These are phyloP conservation scores for Backusella circina DNA, from an alignment of 192 early-diverging fungal genomes.

Conservation along the genomic window DNA sequence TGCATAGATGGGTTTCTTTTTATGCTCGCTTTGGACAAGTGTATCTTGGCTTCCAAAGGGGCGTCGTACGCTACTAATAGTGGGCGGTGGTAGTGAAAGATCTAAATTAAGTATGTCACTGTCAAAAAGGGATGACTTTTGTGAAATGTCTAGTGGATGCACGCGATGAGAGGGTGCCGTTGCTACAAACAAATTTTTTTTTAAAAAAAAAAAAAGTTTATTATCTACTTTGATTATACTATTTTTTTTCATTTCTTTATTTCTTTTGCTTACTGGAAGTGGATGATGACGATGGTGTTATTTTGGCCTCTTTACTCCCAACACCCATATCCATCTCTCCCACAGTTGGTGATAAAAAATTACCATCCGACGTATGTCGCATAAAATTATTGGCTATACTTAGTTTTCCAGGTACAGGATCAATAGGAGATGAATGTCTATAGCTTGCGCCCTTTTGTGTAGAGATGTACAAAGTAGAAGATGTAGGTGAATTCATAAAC, in stretches of 20 bases:
- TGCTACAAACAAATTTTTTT: neutral
- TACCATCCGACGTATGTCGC: neutral
- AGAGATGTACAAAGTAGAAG: neutral
- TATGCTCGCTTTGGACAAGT: slow-evolving; percentile 7
- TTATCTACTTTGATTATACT: neutral
- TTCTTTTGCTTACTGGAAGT: neutral
- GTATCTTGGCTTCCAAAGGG: slow-evolving; percentile 22
- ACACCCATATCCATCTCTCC: neutral
- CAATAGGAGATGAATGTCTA: neutral
- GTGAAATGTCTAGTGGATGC: neutral
- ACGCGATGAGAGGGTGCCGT: neutral
- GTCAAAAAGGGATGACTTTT: neutral
- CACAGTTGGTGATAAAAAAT: neutral
- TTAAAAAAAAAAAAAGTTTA: neutral
- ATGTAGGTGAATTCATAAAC: neutral
- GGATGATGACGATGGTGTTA: neutral
- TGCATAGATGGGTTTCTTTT: slow-evolving; percentile 10
- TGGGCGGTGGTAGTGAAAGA: neutral
- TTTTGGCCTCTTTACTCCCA: neutral
- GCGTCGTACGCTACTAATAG: neutral
- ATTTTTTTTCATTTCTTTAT: no score
- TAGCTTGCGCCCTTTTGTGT: neutral
- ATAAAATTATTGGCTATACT: slow-evolving; percentile 6
- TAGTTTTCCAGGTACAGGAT: neutral
- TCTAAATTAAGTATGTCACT: neutral